These are phyloP conservation scores for Podaxis mareebaensis DNA, from an alignment of 768 basidiomycete genomes.

Conservation along the genomic window DNA sequence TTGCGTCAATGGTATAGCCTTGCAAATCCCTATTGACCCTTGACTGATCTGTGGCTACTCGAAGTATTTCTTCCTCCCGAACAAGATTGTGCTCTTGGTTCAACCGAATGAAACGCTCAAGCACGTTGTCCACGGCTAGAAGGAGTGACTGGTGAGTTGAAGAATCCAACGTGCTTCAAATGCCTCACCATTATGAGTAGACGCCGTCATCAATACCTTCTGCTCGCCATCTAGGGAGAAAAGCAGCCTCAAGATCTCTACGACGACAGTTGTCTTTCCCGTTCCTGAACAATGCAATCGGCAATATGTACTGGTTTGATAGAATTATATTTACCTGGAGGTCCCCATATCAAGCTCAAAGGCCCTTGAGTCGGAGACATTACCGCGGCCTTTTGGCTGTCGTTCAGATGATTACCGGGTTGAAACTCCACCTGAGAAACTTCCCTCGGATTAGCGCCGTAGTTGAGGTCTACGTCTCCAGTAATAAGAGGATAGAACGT, in stretches of 20 bases:
- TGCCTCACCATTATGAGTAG: conserved; percentile 61
- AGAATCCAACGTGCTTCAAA: background rate
- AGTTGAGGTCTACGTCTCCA: conserved; percentile 23
- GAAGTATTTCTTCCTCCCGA: conserved; percentile 56
- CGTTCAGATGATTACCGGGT: conserved; percentile 40
- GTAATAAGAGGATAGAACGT: conserved; percentile 51
- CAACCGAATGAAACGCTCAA: conserved; percentile 57
- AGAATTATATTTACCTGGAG: conserved; percentile 46
- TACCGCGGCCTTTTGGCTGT: conserved; percentile 56
- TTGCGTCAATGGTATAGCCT: conserved; percentile 62
- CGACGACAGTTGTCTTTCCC: conserved; percentile 71
- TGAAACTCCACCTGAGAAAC: conserved; percentile 5
- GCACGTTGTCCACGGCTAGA: conserved; percentile 70
- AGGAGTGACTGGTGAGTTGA: background rate
- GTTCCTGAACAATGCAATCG: conserved; percentile 43
- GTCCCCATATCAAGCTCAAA: conserved; percentile 65
- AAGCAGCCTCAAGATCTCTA: conserved; percentile 52
- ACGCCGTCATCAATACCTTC: conserved; percentile 70
- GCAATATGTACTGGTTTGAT: background rate
- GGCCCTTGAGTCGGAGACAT: conserved; percentile 33
- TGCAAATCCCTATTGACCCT: conserved; percentile 60
- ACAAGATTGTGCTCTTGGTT: conserved; percentile 48
- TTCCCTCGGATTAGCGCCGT: background rate
- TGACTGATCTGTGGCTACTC: conserved; percentile 65
- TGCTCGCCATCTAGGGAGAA: conserved; percentile 29